Base-by-base conservation (phyloP, 179 eudicot genomes). In the Silene noctiflora region DNA sequence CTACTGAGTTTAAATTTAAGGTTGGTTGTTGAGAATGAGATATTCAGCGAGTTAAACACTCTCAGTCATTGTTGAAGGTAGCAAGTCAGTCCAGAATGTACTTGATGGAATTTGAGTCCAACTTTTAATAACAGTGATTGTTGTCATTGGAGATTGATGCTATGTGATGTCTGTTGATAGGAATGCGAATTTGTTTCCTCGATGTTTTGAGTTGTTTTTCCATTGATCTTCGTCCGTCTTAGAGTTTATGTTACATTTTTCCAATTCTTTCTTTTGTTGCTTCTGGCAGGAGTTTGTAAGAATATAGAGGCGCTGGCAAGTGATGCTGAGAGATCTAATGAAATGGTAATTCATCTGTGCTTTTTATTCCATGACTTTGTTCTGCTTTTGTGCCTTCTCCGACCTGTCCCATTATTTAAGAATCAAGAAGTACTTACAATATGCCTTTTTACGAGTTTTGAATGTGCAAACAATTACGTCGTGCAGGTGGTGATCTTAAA, bases 251-350 rank as follows among this genome's bases (percentile, higher is more conserved):
- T 25, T 20, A 62, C 55, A 16, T n/a, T 67, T 68, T 56, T 11
- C 42, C 35, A 72, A 69, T 24, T 53, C 12, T 31, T 51, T 33
- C 4, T 1, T 2, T 24, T 61, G 22, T 64, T 70, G 67, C 58
- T 75, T 60, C 65, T 27, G 79, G 71, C 94, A 96, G 98, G 96
- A 70, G 72, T 93, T 67, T 88, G 83, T 77, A 93, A 89, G 84
- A 89, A 86, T 74, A 83, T 93, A 87, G 97, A 91, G 76, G 88
- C 81, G 79, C 76, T 93, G 75, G 86, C 94, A 68, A 86, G 82
- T 69, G 96, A 96, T 67, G 89, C 86, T 68, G 99, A 93, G 72
- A 89, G 91, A 85, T 90, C 99, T 31, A 96, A 91, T 73, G 97
- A 96, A 84, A 86, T 86, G 97, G 99, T 96, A 86, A 72, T 35